phyloP scores from a whole-genome alignment of 2,329 filamentous ascomycete genomes.

The Teratosphaeria viscida region DNA sequence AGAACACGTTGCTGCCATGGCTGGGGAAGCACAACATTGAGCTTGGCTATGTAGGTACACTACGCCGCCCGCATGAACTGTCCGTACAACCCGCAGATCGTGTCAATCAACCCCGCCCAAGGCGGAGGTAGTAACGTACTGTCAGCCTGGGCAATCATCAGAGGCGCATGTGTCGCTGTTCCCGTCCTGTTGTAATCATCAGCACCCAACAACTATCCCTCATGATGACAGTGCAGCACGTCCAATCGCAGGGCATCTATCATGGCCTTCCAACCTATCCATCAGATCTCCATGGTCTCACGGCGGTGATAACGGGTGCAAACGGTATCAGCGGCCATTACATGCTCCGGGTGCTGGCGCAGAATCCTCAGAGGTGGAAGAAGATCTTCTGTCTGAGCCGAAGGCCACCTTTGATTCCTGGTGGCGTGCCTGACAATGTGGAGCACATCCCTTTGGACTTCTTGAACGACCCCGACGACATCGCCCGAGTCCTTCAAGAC shows the following conservation, averaged over 20 bases:
- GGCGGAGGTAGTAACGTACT: neutral
- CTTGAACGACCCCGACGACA: slow-evolving; percentile 26
- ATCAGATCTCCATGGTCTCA: slow-evolving; percentile 31
- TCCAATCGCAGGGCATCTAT: slow-evolving; percentile 35
- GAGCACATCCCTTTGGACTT: slow-evolving; percentile 30
- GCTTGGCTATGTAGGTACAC: neutral
- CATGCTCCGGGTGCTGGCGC: slow-evolving; percentile 33
- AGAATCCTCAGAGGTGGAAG: slow-evolving; percentile 40
- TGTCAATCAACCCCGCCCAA: neutral
- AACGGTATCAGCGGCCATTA: slow-evolving; percentile 38
- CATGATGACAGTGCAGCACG: slow-evolving; percentile 13
- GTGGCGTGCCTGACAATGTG: slow-evolving; percentile 16
- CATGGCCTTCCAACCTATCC: slow-evolving; percentile 41
- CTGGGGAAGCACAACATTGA: neutral
- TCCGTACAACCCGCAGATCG: neutral
- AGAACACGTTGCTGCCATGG: neutral
- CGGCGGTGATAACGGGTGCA: slow-evolving; percentile 44
- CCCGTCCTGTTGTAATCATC: neutral
- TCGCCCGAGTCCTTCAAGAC: slow-evolving; percentile 26
- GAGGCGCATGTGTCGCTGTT: neutral
- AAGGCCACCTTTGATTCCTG: slow-evolving; percentile 30
- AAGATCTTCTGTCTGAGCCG: slow-evolving; percentile 44
- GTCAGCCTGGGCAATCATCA: too few relatives aligned
- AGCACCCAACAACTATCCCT: neutral
- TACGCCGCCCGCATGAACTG: too few relatives aligned